Conservation (phyloP, 1,139 yeast genomes). For the Candida albicans region DNA sequence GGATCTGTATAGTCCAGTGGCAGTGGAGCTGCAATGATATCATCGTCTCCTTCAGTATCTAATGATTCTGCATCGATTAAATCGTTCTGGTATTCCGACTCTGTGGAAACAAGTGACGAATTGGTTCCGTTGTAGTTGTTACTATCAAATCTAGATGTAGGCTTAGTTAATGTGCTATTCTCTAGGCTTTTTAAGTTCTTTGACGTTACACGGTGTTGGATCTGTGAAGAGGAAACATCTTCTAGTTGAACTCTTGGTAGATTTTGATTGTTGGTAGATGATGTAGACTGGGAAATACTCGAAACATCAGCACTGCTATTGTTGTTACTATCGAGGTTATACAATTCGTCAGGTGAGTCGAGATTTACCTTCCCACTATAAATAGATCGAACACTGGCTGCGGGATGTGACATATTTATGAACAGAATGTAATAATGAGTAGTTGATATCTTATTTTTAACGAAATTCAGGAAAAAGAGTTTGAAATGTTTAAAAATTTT, state of each 20-base stretch:
- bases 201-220: constrained; percentile 24
- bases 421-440: not conserved
- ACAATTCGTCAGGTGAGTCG: constrained; percentile 27
- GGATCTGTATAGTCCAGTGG: constrained; percentile 18
- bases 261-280: not conserved
- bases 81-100: constrained; percentile 25
- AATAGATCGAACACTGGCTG: constrained; percentile 43
- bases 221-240: constrained; percentile 15
- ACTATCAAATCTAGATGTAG: not conserved
- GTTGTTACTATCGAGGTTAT: constrained; percentile 13
- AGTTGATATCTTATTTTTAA: not conserved
- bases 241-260: constrained; percentile 8
- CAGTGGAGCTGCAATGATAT: not conserved
- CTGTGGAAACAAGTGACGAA: constrained; percentile 27
- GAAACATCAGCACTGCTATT: constrained; percentile 1
- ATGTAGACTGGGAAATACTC: not conserved
- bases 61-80: constrained; percentile 7
- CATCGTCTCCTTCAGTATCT: constrained; percentile 3
- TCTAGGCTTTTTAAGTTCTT: constrained; percentile 19
- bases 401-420: constrained; percentile 42
- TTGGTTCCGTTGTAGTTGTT: constrained; percentile 19
- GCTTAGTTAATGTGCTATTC: constrained; percentile 1
- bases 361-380: constrained; percentile 38
- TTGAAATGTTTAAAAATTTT: too few species aligned
- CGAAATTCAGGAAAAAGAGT: too few species aligned